These are phyloP conservation scores for Aspergillus fumigatus DNA, from an alignment of 2,329 filamentous ascomycete species.

Conservation along the genomic window DNA sequence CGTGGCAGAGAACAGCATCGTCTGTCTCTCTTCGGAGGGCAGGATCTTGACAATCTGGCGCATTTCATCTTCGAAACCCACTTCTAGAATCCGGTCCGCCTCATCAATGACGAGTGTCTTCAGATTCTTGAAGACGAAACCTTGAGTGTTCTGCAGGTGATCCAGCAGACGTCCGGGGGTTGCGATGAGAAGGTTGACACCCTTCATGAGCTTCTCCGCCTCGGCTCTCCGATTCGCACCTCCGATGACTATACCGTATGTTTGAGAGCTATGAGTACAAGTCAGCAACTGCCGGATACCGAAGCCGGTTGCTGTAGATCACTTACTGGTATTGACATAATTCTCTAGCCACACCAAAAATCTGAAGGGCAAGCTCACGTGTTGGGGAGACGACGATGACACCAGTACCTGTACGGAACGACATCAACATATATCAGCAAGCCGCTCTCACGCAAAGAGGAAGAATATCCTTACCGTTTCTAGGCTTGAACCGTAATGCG, in stretches of 20 bases:
- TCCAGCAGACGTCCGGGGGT: constrained; percentile 90
- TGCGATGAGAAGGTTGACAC: constrained; percentile 89
- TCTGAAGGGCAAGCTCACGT: constrained; percentile 88
- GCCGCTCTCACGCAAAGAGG: background rate
- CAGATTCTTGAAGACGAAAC: constrained; percentile 87
- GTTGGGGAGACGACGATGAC: constrained; percentile 92
- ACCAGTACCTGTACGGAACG: constrained; percentile 57
- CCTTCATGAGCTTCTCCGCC: constrained; percentile 88
- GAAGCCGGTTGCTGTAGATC: background rate
- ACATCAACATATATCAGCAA: constrained; percentile 6
- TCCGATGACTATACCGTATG: constrained; percentile 92
- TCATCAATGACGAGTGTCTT: constrained; percentile 93
- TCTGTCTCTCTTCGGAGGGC: constrained; percentile 80
- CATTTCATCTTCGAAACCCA: constrained; percentile 99
- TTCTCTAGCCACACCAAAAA: constrained; percentile 90
- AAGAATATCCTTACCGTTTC: constrained; percentile 57
- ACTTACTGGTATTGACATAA: background rate
- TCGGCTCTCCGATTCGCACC: constrained; percentile 88
- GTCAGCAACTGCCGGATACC: background rate
- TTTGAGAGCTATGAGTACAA: constrained; percentile 48
- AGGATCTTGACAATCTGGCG: constrained; percentile 92
- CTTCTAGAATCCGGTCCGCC: constrained; percentile 91
- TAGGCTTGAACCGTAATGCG: constrained; percentile 85
- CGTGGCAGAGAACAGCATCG: constrained; percentile 97
- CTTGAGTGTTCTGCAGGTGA: constrained; percentile 86